Base-by-base conservation (phyloP, 2,329 filamentous ascomycete species). In the Phialemoniopsis sp. region DNA sequence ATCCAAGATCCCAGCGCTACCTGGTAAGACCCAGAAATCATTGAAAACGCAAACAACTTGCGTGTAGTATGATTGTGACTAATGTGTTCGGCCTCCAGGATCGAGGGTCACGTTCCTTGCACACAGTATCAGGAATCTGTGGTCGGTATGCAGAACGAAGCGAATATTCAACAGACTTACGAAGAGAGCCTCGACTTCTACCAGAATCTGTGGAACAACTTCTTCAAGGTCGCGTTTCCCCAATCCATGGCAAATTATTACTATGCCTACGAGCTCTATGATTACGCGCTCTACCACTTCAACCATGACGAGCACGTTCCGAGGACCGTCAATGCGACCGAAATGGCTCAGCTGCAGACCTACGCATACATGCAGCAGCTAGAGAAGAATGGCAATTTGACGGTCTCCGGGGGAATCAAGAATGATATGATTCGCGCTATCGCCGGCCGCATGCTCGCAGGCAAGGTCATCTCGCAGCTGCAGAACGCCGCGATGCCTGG, bases 361-460 rank as follows among this genome's bases (percentile, higher is more conserved):
- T 73, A 90, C 16, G 89, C 89, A 37, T 74, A 82, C 46, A 62
- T 63, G 14, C 79, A 89, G 55, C 81, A 93, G 63, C 84, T 73
- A 55, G 53, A 59, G 38, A 57, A 64, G 32, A 68, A 72, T 46
- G 66, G 58, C 18, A 78, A 82, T 53, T 71, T 84, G 8, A 74
- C 78, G 12, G 80, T 77, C 54, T 81, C 82, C 39, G 64, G 66
- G 1, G 37, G 42, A 13, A 43, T 50, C 5, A 59, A 61, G 4
- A 57, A 61, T 12, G 61, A 68, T 40, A 51, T 49, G 36, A 64
- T 76, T 41, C 67, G 70, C 18, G 67, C 70, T 18, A 64, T 82
- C 29, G 62, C 73, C 0, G 78, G 77, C 2, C 67, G 69, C 38
- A 78, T 73, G 1, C 56, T 82, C 8, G 72, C 70, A 1, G 54